Percentiles rank a stretch among this genome's conserved stretches.
phyloP scores from a whole-genome alignment of 768 basidiomycete genomes.

The Hortiboletus campestris region DNA sequence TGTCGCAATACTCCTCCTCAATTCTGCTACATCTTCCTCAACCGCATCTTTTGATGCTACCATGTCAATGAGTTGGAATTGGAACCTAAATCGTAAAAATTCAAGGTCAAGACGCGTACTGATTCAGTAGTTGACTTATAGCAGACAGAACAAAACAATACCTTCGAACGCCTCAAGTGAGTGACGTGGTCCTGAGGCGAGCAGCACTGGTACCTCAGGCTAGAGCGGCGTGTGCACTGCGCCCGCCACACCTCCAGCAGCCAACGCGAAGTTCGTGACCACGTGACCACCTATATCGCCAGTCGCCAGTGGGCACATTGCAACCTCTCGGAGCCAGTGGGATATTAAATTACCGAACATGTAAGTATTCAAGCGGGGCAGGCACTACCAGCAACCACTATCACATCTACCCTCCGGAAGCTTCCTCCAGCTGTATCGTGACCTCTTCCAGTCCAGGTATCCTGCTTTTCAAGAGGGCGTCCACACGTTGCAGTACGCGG shows the following conservation, averaged over 20 bases:
- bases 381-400: constrained; percentile 10
- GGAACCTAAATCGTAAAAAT: background rate
- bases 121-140: background rate
- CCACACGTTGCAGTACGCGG: constrained; percentile 72
- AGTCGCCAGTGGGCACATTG: too few relatives aligned
- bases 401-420: constrained; percentile 3
- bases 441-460: constrained; percentile 87
- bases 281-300: too few relatives aligned
- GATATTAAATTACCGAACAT: constrained; percentile 18
- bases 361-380: constrained; percentile 6
- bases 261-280: too few relatives aligned
- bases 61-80: constrained; percentile 10
- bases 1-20: constrained; percentile 51
- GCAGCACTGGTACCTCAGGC: too few relatives aligned
- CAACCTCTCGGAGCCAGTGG: background rate
- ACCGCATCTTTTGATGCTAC: constrained; percentile 9
- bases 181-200: too few relatives aligned
- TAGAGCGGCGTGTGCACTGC: too few relatives aligned
- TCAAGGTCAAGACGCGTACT: background rate
- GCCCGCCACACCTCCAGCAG: too few relatives aligned
- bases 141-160: too few relatives aligned
- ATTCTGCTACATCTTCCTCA: constrained; percentile 47
- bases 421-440: constrained; percentile 78
- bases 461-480: constrained; percentile 62
- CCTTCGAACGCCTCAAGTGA: too few relatives aligned